Evolutionary conservation across 805 yeast species (phyloP), one percentile per base, ranked within the genome.

Genomic region (Komagataella populi): DNA sequence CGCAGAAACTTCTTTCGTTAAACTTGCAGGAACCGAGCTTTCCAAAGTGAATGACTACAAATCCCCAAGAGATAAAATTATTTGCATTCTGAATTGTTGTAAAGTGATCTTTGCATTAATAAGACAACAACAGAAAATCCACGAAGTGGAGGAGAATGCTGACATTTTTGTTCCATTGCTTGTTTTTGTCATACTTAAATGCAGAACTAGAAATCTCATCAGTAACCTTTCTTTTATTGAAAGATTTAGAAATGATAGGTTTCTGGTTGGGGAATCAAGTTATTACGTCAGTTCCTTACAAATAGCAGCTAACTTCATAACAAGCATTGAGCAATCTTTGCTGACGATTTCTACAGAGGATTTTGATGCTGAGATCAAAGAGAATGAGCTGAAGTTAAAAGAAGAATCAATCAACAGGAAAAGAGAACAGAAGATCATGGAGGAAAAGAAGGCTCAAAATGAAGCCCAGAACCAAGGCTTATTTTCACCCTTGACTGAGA

Each of bases 1-100:
- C 47, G 66, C 80, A 20, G 68, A 74, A 18, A 69, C 72, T 20
- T 72, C 74, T 22, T 90, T 80, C 64, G 75, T 80, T 57, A 72
- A 63, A 58, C 72, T 84, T 52, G 93, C 97, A 0, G 75, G 82
- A 1, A 71, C 70, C 10, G 98, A 93, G 65, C 71, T 93, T 49
- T 70, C 73, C 55, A 88, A 88, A 58, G 81, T 93, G 60, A 84
- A 85, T 64, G 74, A 78, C 50, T 95, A 84, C 63, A 78, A 95
- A 58, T 91, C 98, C 0, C 99, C 99, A 14, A 72, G 99, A 50
- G 99, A 95, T 62, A 93, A 93, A 61, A 80, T 88, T 55, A 87
- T 93, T 44, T 93, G 98, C 63, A 73, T 93, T 2, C 72, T 93
- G 55, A 95, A 93, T 66, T 81, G 93, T 50, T 91, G 97, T 62